These are phyloP conservation scores for Avena eriantha DNA, from an alignment of 176 grass and related monocot genomes.

Conservation along the genomic window DNA sequence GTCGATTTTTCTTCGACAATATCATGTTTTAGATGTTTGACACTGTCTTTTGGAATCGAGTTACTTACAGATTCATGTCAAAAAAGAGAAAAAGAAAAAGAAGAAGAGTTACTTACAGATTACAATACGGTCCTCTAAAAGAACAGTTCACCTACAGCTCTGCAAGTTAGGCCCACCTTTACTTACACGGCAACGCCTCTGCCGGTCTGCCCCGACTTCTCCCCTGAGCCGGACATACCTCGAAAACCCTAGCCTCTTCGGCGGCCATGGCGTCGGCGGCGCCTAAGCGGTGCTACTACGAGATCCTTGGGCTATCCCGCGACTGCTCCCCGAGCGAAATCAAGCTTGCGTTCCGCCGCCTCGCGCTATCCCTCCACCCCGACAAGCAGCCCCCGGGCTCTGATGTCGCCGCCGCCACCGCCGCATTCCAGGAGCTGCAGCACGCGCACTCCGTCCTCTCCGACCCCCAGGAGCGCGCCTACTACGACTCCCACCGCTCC, in stretches of 20 bases:
- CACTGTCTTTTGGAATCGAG: neutral
- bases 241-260: slow-evolving; percentile 49
- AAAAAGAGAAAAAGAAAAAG: no score
- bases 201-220: neutral
- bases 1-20: no score
- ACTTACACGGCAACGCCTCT: neutral
- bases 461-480: slow-evolving; percentile 82
- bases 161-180: neutral
- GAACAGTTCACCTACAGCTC: neutral
- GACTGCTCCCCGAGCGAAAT: slow-evolving; percentile 75
- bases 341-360: slow-evolving; percentile 77
- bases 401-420: slow-evolving; percentile 64
- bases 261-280: slow-evolving; percentile 51
- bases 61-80: neutral
- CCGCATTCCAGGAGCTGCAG: slow-evolving; percentile 94
- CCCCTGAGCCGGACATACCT: neutral
- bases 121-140: neutral
- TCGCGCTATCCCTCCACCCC: slow-evolving; percentile 89
- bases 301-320: slow-evolving; percentile 70
- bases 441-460: slow-evolving; percentile 93
- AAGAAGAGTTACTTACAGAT: neutral
- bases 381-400: slow-evolving; percentile 69
- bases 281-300: slow-evolving; percentile 90
- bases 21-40: no score
- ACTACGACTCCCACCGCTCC: slow-evolving; percentile 95